phyloP scores from a whole-genome alignment of 2,329 filamentous ascomycete genomes.

The Emericellopsis cladophorae region DNA sequence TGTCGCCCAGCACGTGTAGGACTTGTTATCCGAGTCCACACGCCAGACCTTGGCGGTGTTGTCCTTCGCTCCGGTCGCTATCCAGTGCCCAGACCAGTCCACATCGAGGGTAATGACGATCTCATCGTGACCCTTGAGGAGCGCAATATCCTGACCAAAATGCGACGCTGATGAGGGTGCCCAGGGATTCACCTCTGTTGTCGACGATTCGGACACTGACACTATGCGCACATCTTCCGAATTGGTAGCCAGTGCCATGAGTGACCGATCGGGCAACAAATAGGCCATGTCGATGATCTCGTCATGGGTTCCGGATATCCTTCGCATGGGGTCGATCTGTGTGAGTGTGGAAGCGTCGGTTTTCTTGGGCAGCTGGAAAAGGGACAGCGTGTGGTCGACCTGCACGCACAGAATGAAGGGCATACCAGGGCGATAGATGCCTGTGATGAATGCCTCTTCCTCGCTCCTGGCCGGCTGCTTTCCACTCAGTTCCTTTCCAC shows the following conservation, averaged over 20 bases:
- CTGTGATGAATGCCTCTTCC: conserved; percentile 56
- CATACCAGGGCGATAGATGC: conserved; percentile 52
- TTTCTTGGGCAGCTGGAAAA: conserved; percentile 45
- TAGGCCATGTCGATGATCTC: conserved; percentile 94
- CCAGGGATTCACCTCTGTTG: conserved; percentile 9
- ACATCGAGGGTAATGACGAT: conserved; percentile 91
- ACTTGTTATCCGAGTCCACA: conserved; percentile 61
- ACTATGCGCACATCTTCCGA: conserved; percentile 86
- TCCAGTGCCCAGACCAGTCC: conserved; percentile 95
- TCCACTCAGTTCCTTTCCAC: conserved; percentile 65
- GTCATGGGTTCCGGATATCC: conserved; percentile 92
- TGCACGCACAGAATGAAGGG: conserved; percentile 71
- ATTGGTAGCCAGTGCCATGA: conserved; percentile 87
- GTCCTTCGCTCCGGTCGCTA: conserved; percentile 92
- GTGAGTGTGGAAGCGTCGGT: conserved; percentile 19
- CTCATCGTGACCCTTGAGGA: conserved; percentile 83
- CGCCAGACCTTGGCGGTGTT: conserved; percentile 89
- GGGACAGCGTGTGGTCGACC: conserved; percentile 74
- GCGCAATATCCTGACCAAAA: conserved; percentile 80
- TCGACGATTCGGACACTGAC: conserved; percentile 42
- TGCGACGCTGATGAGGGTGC: conserved; percentile 32
- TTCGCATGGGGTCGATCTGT: conserved; percentile 44
- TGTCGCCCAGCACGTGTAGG: conserved; percentile 66
- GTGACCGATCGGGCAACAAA: conserved; percentile 64
- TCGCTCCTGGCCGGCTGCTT: conserved; percentile 53